Percentiles rank a stretch among this genome's conserved stretches.
Conservation (phyloP, 345 rosid species). For the Arabis alpina region DNA sequence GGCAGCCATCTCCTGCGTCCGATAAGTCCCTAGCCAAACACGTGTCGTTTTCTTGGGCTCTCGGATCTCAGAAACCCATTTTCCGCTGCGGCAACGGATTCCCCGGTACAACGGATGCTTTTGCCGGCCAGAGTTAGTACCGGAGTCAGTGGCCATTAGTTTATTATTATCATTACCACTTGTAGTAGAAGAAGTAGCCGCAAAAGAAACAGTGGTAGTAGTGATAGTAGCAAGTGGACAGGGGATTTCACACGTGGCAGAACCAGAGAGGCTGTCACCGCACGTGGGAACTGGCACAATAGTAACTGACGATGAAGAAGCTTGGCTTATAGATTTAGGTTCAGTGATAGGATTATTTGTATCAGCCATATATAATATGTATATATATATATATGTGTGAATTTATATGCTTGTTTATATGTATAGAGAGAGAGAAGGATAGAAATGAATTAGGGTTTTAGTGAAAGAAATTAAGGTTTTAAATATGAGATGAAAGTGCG, state of each 20-base stretch:
- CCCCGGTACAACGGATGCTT: constrained; percentile 67
- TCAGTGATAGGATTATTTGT: constrained; percentile 38
- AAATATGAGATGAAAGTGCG: constrained; percentile 36
- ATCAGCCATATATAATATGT: constrained; percentile 37
- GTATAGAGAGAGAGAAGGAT: background rate
- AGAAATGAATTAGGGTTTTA: constrained; percentile 24
- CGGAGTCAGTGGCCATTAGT: constrained; percentile 38
- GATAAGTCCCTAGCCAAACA: constrained; percentile 91
- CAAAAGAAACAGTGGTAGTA: constrained; percentile 33
- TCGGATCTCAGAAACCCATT: constrained; percentile 94
- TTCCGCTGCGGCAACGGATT: constrained; percentile 74
- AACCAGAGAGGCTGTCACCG: constrained; percentile 19
- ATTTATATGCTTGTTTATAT: background rate
- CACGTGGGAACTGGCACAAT: constrained; percentile 40
- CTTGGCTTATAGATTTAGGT: constrained; percentile 38
- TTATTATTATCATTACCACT: constrained; percentile 10
- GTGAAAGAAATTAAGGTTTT: constrained; percentile 29
- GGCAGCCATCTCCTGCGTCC: constrained; percentile 83
- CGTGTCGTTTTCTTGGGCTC: constrained; percentile 88
- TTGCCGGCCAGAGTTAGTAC: constrained; percentile 40
- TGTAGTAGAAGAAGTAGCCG: constrained; percentile 37
- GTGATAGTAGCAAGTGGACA: constrained; percentile 30
- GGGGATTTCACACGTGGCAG: constrained; percentile 37
- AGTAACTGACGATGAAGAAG: constrained; percentile 34
- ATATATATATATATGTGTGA: background rate